phyloP scores from a whole-genome alignment of 2,329 filamentous ascomycete species.

The Sclerotinia trifoliorum region DNA sequence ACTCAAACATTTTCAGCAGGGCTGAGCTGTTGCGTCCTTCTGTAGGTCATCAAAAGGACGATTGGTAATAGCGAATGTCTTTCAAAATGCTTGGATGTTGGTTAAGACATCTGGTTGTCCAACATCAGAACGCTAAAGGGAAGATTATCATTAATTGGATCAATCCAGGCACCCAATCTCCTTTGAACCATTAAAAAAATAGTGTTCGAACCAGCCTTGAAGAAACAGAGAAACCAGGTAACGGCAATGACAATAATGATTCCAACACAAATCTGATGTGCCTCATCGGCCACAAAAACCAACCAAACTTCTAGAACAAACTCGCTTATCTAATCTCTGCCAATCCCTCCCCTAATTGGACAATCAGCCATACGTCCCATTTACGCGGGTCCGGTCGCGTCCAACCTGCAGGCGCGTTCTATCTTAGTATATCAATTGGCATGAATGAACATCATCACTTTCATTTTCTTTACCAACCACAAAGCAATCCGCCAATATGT shows the following conservation, averaged over 20 bases:
- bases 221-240: not conserved
- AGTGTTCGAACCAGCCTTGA: too few species aligned
- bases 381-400: conserved; percentile 8
- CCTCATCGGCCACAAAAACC: not conserved
- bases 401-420: not conserved
- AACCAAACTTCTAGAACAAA: not conserved
- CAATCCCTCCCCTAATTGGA: not conserved
- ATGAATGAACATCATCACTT: not conserved
- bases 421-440: conserved; percentile 10
- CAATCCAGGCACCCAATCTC: too few species aligned
- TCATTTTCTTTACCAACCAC: not conserved
- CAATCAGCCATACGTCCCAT: not conserved
- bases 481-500: conserved; percentile 1
- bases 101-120: too few species aligned
- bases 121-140: not conserved
- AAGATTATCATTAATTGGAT: not conserved
- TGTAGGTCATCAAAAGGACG: not conserved
- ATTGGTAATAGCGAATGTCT: not conserved
- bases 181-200: not conserved
- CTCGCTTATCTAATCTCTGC: not conserved
- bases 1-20: not conserved
- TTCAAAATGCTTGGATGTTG: not conserved
- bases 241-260: not conserved
- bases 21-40: not conserved
- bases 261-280: not conserved